A percentile compares a stretch with the other conserved stretches of the same genome.
phyloP scores from a whole-genome alignment of 2,329 filamentous ascomycete genomes.

The Verticillium alfalfae region DNA sequence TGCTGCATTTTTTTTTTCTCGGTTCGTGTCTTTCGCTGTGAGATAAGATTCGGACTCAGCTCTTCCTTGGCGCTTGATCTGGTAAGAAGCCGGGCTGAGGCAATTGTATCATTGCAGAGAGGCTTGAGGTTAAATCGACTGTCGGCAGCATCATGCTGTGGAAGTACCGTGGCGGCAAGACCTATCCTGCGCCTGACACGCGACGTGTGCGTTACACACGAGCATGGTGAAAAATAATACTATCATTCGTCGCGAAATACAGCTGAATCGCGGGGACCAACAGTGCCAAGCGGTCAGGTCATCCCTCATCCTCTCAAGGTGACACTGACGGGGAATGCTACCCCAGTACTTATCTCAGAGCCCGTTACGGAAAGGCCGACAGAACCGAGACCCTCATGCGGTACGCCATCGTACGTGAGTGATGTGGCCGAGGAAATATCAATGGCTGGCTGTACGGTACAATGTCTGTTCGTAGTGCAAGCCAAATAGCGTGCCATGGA shows the following conservation, averaged over 20 bases:
- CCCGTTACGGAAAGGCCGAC: constrained; percentile 3
- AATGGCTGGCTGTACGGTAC: background rate
- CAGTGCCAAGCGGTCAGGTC: background rate
- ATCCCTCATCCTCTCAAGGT: constrained; percentile 1
- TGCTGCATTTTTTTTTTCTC: no score
- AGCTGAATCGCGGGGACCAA: no score
- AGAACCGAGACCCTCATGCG: background rate
- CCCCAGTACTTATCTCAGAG: background rate
- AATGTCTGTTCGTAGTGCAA: background rate
- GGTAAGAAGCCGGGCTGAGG: no score
- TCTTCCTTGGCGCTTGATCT: background rate
- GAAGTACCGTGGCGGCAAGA: no score
- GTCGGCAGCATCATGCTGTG: no score
- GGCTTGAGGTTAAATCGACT: no score
- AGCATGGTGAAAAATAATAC: background rate
- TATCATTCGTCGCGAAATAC: background rate
- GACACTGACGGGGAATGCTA: background rate
- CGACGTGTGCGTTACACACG: background rate
- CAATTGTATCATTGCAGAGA: no score
- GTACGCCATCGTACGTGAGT: constrained; percentile 1
- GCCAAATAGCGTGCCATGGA: background rate
- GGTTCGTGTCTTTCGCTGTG: background rate
- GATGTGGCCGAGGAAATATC: constrained; percentile 2
- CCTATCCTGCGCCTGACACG: no score
- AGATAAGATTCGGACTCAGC: background rate